Conservation (phyloP, 805 yeast genomes). For the Brettanomyces nanus region DNA sequence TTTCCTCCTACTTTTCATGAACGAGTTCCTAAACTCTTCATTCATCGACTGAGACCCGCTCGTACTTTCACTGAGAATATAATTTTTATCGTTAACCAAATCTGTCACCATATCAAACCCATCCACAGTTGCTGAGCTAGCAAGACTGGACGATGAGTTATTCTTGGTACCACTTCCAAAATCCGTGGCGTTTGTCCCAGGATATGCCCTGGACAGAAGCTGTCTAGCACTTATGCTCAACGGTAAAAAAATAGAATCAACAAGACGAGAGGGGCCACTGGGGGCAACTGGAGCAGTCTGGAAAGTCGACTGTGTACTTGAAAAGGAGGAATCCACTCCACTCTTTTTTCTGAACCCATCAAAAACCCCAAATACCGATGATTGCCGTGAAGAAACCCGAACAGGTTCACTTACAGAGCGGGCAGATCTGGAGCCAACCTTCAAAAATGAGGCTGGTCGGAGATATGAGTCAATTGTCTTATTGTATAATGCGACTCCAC, state of each 20-base stretch:
- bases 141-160: background rate
- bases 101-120: slow-evolving; percentile 1
- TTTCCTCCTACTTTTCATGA: no score
- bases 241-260: background rate
- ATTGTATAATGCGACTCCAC: background rate
- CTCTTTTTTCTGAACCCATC: background rate
- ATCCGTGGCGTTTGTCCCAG: background rate
- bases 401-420: background rate
- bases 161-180: background rate
- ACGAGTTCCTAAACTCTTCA: no score
- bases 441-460: slow-evolving; percentile 1
- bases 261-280: background rate
- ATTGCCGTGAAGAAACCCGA: no score
- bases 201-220: background rate
- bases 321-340: background rate
- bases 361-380: background rate
- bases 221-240: background rate
- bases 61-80: background rate
- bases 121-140: background rate
- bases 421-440: background rate
- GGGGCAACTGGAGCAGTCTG: background rate
- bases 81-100: background rate
- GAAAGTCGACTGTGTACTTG: background rate
- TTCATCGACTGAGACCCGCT: no score
- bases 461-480: background rate